Conservation (phyloP, 768 basidiomycete species). For the Termitomyces sp. region DNA sequence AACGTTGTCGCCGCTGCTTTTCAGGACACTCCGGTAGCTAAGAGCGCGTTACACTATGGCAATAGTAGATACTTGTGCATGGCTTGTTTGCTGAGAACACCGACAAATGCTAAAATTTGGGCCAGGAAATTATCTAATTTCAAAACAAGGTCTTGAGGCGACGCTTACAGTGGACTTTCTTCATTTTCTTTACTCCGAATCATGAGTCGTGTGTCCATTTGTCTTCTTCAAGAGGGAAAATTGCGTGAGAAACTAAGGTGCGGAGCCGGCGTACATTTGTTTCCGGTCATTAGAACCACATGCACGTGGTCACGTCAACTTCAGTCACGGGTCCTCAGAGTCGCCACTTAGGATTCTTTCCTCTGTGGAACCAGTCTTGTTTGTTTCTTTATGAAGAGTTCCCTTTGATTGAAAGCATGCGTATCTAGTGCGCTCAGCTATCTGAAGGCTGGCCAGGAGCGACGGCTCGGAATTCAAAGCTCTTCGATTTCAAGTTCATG, state of each 20-base stretch:
- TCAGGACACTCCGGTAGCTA: not conserved
- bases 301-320: too few species aligned
- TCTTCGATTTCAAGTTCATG: not conserved
- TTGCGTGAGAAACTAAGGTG: too few species aligned
- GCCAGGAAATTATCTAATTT: too few species aligned
- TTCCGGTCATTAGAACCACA: not conserved
- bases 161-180: not conserved
- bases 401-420: too few species aligned
- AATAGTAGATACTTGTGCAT: not conserved
- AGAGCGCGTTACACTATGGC: not conserved
- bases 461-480: too few species aligned
- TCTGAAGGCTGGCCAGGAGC: too few species aligned
- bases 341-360: too few species aligned
- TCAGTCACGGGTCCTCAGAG: too few species aligned
- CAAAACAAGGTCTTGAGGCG: not conserved
- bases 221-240: not conserved
- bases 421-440: too few species aligned
- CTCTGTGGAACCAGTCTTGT: not conserved
- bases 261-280: not conserved
- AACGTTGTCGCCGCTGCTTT: not conserved
- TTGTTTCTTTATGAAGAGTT: too few species aligned
- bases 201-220: not conserved
- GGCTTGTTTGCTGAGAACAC: not conserved
- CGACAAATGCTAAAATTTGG: too few species aligned
- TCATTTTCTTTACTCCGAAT: not conserved